A percentile compares a stretch with the other conserved stretches of the same genome.
These are phyloP conservation scores for Pythium monospermum DNA, from an alignment of 352 stramenopile species.

Conservation along the genomic window DNA sequence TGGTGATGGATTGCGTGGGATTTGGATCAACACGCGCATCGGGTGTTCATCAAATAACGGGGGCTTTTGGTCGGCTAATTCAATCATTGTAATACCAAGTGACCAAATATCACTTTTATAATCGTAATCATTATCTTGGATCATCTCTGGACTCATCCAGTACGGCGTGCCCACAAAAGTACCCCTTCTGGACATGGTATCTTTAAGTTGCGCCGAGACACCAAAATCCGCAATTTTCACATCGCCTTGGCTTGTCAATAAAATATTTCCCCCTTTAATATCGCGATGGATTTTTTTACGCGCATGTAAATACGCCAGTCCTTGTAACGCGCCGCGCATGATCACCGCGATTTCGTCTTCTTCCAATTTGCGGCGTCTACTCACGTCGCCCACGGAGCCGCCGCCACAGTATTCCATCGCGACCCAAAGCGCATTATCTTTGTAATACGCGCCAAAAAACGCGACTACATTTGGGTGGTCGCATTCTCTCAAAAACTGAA, in stretches of 20 bases:
- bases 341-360: constrained; percentile 80
- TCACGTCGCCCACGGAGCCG: constrained; percentile 75
- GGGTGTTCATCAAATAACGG: constrained; percentile 89
- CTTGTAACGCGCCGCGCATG: constrained; percentile 62
- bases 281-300: constrained; percentile 91
- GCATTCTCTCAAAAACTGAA: constrained; percentile 67
- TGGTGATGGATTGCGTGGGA: constrained; percentile 77
- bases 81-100: constrained; percentile 88
- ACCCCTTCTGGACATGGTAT: constrained; percentile 48
- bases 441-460: constrained; percentile 78
- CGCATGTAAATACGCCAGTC: constrained; percentile 81
- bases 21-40: constrained; percentile 77
- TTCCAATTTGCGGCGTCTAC: constrained; percentile 32
- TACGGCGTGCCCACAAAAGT: constrained; percentile 91
- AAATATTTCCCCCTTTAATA: constrained; percentile 93
- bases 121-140: constrained; percentile 90
- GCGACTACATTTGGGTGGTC: constrained; percentile 73
- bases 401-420: constrained; percentile 89
- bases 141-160: constrained; percentile 94
- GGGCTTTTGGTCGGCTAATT: constrained; percentile 89
- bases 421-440: constrained; percentile 82
- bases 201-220: constrained; percentile 59
- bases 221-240: constrained; percentile 96
- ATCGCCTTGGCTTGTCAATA: constrained; percentile 88
- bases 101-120: constrained; percentile 90